These are phyloP conservation scores for Metschnikowia picachoensis DNA, from an alignment of 805 yeast species.

Conservation along the genomic window DNA sequence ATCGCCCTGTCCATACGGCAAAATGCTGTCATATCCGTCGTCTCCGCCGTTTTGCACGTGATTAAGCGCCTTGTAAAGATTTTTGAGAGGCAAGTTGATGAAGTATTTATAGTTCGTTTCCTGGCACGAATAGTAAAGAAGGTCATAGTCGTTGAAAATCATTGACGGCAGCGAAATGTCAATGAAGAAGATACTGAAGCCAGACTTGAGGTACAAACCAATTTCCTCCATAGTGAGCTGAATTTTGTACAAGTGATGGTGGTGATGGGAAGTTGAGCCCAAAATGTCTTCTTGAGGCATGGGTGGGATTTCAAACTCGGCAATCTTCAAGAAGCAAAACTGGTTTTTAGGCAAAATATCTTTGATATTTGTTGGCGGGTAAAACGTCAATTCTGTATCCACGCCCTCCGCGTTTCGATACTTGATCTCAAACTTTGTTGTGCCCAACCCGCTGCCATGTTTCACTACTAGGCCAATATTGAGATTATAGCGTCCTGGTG, in stretches of 20 bases:
- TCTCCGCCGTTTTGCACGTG: conserved; percentile 29
- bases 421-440: conserved; percentile 49
- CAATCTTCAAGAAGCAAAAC: conserved; percentile 48
- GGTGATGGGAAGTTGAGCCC: conserved; percentile 3
- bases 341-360: conserved; percentile 54
- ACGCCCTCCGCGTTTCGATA: conserved; percentile 26
- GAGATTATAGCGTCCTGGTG: conserved; percentile 48
- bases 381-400: conserved; percentile 36
- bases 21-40: conserved; percentile 10
- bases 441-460: conserved; percentile 54
- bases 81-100: conserved; percentile 44
- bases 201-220: conserved; percentile 51
- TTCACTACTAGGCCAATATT: conserved; percentile 51
- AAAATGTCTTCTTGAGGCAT: not conserved
- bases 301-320: conserved; percentile 40
- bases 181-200: conserved; percentile 44
- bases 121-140: conserved; percentile 39
- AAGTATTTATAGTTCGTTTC: conserved; percentile 40
- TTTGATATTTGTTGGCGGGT: conserved; percentile 54
- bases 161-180: conserved; percentile 41
- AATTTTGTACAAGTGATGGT: conserved; percentile 30
- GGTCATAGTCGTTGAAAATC: conserved; percentile 39
- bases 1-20: conserved; percentile 19
- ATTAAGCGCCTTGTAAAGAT: conserved; percentile 45
- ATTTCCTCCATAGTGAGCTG: conserved; percentile 53